Conservation (phyloP, 305 asterid species). For the Solanum chacoense region DNA sequence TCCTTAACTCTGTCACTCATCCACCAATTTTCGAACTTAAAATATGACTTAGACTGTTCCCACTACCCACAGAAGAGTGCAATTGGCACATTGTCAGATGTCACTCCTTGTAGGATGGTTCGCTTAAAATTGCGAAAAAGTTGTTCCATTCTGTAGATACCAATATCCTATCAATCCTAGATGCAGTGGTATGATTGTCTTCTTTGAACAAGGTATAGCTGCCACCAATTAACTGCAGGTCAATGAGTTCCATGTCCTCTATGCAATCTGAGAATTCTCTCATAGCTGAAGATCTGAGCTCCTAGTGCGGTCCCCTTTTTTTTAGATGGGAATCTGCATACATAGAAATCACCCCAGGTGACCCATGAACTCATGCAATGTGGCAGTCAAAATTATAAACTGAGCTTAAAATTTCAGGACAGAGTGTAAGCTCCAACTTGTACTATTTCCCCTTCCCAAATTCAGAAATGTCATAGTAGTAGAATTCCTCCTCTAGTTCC, state of each 20-base stretch:
- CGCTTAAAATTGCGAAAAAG: neutral
- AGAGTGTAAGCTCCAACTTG: neutral
- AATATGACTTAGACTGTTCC: neutral
- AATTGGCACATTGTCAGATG: neutral
- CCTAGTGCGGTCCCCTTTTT: neutral
- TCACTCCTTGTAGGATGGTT: neutral
- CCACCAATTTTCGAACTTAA: neutral
- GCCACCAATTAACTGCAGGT: neutral
- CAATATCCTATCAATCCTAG: neutral
- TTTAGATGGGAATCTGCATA: neutral
- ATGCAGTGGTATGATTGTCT: neutral
- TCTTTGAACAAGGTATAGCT: neutral
- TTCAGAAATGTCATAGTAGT: neutral
- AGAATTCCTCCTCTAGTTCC: neutral
- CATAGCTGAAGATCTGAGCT: neutral
- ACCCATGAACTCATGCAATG: neutral
- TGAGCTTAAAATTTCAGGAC: neutral
- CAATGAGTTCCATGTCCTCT: neutral
- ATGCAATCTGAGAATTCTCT: neutral
- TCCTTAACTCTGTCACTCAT: neutral
- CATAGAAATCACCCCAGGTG: neutral
- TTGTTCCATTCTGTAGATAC: neutral
- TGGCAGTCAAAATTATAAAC: neutral
- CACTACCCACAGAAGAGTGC: neutral
- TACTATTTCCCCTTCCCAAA: neutral